Evolutionary conservation across 2,329 filamentous ascomycete species (phyloP).

Genomic region (Ampelomyces quisqualis): DNA sequence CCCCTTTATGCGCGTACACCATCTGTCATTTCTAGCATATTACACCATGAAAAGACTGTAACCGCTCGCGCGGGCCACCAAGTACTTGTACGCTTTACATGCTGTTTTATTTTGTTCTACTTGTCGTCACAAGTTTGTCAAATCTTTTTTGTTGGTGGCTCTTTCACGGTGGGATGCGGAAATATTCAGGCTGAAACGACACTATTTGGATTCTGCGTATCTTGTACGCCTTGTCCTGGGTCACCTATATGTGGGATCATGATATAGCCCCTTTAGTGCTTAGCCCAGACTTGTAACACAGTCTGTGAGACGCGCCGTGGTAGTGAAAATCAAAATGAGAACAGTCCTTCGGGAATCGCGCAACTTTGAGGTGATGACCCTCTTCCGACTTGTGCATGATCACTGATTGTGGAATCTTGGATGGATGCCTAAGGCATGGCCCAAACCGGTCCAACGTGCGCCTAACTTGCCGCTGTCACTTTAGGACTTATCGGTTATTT

Average conservation of each 20-base stretch:
- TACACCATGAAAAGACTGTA: slow-evolving; percentile 43
- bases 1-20: slow-evolving; percentile 23
- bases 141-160: slow-evolving; percentile 3
- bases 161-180: slow-evolving; percentile 4
- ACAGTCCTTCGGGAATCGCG: no score
- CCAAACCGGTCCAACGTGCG: slow-evolving; percentile 9
- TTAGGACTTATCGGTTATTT: background rate
- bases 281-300: slow-evolving; percentile 11
- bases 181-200: slow-evolving; percentile 15
- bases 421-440: slow-evolving; percentile 1
- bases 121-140: slow-evolving; percentile 5
- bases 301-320: slow-evolving; percentile 7
- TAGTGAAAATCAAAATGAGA: no score
- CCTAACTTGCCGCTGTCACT: slow-evolving; percentile 17
- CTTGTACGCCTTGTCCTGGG: slow-evolving; percentile 17
- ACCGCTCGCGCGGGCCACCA: slow-evolving; percentile 45
- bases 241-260: slow-evolving; percentile 21
- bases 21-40: slow-evolving; percentile 20
- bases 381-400: slow-evolving; percentile 8
- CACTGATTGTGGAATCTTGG: slow-evolving; percentile 1
- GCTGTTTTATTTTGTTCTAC: background rate
- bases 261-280: slow-evolving; percentile 18
- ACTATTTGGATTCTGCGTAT: slow-evolving; percentile 13
- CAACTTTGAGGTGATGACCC: no score
- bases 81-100: slow-evolving; percentile 31